These are phyloP conservation scores for Ceratobasidium papillatum DNA, from an alignment of 1,284 basidiomycete genomes.

Conservation along the genomic window DNA sequence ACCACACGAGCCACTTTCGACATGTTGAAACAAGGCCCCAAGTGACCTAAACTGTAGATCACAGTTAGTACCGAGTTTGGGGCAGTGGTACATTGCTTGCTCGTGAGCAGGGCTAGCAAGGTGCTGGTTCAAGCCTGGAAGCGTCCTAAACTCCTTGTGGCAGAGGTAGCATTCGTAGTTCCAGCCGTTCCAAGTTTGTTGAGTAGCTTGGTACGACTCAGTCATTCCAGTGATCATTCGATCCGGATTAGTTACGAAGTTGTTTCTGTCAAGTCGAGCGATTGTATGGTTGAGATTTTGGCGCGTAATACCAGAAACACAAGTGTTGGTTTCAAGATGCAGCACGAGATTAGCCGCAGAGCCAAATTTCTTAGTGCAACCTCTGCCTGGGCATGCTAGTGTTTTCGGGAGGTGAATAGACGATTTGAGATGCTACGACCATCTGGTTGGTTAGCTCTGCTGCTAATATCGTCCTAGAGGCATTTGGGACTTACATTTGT, in stretches of 20 bases:
- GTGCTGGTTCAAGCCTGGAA: conserved; percentile 61
- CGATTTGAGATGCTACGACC: conserved; percentile 16
- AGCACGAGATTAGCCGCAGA: background rate
- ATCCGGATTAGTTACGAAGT: conserved; percentile 25
- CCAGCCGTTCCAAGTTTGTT: conserved; percentile 58
- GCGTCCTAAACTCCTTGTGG: conserved; percentile 53
- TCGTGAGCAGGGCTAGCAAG: conserved; percentile 59
- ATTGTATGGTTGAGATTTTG: conserved; percentile 1
- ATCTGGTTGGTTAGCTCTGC: too few relatives aligned
- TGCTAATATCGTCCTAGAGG: too few relatives aligned
- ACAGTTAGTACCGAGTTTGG: conserved; percentile 48
- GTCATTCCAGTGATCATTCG: conserved; percentile 27
- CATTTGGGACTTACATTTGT: conserved; percentile 4
- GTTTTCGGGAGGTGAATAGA: conserved; percentile 8
- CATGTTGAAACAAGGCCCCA: conserved; percentile 34
- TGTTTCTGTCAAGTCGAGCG: background rate
- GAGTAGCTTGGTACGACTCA: conserved; percentile 51
- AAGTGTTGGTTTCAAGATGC: conserved; percentile 22
- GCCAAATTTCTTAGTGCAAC: conserved; percentile 20
- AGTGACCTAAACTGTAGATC: conserved; percentile 21
- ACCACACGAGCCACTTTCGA: conserved; percentile 40
- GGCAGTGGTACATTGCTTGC: conserved; percentile 57
- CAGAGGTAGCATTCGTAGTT: conserved; percentile 66
- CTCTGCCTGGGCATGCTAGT: background rate
- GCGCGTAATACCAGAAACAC: conserved; percentile 10